A percentile compares a stretch with the other conserved stretches of the same genome.
phyloP scores from a whole-genome alignment of 208 protist species.

The Acanthamoeba sp. region DNA sequence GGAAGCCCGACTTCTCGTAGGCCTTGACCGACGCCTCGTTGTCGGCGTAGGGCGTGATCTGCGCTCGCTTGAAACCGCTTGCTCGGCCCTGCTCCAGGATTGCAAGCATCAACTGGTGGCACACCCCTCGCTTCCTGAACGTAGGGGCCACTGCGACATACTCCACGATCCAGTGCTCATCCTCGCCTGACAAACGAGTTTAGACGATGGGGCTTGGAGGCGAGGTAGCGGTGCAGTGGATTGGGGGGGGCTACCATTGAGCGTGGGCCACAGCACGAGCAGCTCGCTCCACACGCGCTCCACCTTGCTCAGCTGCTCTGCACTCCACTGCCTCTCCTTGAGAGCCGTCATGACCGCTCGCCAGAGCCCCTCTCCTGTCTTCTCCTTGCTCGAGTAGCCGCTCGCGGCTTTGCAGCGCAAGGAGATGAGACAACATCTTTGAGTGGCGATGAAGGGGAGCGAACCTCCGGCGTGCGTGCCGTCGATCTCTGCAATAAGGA shows the following conservation, averaged over 20 bases:
- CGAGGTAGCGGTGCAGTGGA: not conserved
- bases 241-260: not conserved
- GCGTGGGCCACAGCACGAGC: not conserved
- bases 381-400: not conserved
- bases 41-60: conserved; percentile 21
- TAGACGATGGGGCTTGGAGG: not conserved
- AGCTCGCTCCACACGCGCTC: conserved; percentile 1
- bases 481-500: conserved; percentile 3
- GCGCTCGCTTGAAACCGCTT: conserved; percentile 50
- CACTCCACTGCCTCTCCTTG: not conserved
- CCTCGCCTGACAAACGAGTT: not conserved
- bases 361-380: conserved; percentile 28
- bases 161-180: conserved; percentile 45
- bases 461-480: conserved; percentile 1
- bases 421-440: not conserved
- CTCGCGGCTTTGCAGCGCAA: not conserved
- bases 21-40: conserved; percentile 28
- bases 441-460: no score
- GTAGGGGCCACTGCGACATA: not conserved
- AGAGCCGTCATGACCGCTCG: not conserved
- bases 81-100: not conserved
- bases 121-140: conserved; percentile 30
- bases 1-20: conserved; percentile 34
- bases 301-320: not conserved
- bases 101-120: not conserved